Conservation (phyloP, 2,329 filamentous ascomycete species). For the Monosporascus sp. region DNA sequence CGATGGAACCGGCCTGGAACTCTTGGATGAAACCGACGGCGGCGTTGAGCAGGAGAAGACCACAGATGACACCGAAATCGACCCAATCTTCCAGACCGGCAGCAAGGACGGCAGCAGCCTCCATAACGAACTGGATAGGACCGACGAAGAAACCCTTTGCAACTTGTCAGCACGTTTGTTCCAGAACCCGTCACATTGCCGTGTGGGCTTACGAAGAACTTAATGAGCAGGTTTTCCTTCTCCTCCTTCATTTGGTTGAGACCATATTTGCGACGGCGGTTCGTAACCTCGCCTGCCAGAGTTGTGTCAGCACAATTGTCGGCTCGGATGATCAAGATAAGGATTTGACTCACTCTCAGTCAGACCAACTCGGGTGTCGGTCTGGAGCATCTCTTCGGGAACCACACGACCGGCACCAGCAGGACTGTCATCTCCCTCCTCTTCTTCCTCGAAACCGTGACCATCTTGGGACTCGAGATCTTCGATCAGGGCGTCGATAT, state of each 20-base stretch:
- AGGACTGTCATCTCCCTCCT: constrained; percentile 49
- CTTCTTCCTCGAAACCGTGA: constrained; percentile 58
- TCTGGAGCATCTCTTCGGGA: constrained; percentile 71
- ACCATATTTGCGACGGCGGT: constrained; percentile 62
- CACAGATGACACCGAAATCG: constrained; percentile 89
- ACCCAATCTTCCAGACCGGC: constrained; percentile 86
- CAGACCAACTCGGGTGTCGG: constrained; percentile 67
- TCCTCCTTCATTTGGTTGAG: constrained; percentile 89
- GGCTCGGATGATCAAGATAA: constrained; percentile 50
- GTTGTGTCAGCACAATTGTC: background rate
- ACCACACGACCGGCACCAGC: constrained; percentile 52
- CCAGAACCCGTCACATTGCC: constrained; percentile 16
- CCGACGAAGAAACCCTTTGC: constrained; percentile 68
- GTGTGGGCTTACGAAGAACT: constrained; percentile 53
- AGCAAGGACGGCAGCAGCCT: constrained; percentile 76
- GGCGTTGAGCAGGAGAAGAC: constrained; percentile 77
- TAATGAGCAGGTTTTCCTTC: constrained; percentile 78
- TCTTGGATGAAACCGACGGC: constrained; percentile 84
- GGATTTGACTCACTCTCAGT: constrained; percentile 63
- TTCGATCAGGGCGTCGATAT: constrained; percentile 82
- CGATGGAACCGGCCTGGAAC: constrained; percentile 83
- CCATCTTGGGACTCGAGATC: constrained; percentile 81
- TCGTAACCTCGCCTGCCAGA: constrained; percentile 22
- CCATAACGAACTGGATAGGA: constrained; percentile 92
- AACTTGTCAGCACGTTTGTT: background rate